Conservation (phyloP, 1,284 basidiomycete species). For the Rhodotorula mucilaginosa region DNA sequence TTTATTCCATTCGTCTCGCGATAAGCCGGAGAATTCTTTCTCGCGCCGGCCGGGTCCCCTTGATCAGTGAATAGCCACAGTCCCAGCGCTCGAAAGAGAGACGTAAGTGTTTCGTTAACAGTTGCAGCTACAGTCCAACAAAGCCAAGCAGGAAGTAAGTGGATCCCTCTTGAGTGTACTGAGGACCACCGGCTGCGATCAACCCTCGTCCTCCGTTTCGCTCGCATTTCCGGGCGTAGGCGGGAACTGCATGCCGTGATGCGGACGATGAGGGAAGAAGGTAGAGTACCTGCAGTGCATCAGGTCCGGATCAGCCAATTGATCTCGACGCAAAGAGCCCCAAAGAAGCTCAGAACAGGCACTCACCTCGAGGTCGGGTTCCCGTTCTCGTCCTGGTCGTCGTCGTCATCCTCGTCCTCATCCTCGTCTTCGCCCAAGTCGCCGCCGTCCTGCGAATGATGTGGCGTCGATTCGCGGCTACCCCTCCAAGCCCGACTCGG, state of each 20-base stretch:
- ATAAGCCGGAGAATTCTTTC: no score
- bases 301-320: no score
- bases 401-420: constrained; percentile 22
- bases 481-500: constrained; percentile 30
- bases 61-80: no score
- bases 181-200: no score
- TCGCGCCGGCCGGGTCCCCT: no score
- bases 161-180: no score
- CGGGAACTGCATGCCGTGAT: constrained; percentile 16
- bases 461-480: constrained; percentile 6
- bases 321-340: background rate
- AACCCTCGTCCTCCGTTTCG: constrained; percentile 25
- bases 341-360: background rate
- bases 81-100: no score
- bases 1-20: no score
- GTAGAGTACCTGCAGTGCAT: constrained; percentile 22
- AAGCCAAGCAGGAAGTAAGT: background rate
- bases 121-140: no score
- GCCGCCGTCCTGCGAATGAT: background rate
- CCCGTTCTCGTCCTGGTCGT: constrained; percentile 20
- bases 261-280: constrained; percentile 28
- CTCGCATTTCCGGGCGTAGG: constrained; percentile 12
- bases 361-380: background rate
- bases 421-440: constrained; percentile 9
- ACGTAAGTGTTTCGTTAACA: no score